Base-by-base conservation (phyloP, 345 rosid genomes). In the Pelargonium nanum region DNA sequence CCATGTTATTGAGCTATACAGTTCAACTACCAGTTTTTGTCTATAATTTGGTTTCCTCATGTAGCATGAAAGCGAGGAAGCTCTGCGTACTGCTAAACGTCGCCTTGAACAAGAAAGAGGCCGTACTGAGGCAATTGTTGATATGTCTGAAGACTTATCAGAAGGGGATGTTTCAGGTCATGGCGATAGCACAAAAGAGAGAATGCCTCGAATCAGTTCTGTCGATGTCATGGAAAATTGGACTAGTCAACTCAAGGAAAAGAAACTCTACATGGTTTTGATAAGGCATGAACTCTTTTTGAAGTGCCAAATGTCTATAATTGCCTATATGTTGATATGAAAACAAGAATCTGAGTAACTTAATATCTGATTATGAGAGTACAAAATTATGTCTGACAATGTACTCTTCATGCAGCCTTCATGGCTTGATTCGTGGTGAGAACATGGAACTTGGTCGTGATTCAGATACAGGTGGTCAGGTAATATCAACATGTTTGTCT, bases 21-120 rank as follows among this genome's bases (percentile, higher is more conserved):
- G 57, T 63, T 28, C 44, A 19, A 57, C 24, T n/a, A n/a, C n/a
- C 19, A 24, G n/a, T 28, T 50, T 26, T 2, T 7, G 30, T 26
- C 50, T 15, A 56, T 20, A 22, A 24, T 55, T 34, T 7, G 26
- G 12, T 44, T 53, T 22, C 13, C 9, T 57, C 56, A 19, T 34
- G 61, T 55, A 89, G 97, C 81, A 83, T 62, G 95, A 87, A 65
- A 95, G 80, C 53, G 86, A 89, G 73, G 82, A 80, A 50, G 84
- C 77, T 62, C 81, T 76, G 71, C 77, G 83, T 24, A 75, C 45
- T 4, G 81, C 88, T 60, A 83, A 80, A 28, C 78, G 86, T 5
- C 72, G 70, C 19, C 77, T 82, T 53, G 86, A 80, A 77, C 88
- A 72, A 19, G 92, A 89, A 58, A 80, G 72, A 63, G 88, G 85